phyloP scores from a whole-genome alignment of 176 grass and related monocot species.

The Secale cereale region DNA sequence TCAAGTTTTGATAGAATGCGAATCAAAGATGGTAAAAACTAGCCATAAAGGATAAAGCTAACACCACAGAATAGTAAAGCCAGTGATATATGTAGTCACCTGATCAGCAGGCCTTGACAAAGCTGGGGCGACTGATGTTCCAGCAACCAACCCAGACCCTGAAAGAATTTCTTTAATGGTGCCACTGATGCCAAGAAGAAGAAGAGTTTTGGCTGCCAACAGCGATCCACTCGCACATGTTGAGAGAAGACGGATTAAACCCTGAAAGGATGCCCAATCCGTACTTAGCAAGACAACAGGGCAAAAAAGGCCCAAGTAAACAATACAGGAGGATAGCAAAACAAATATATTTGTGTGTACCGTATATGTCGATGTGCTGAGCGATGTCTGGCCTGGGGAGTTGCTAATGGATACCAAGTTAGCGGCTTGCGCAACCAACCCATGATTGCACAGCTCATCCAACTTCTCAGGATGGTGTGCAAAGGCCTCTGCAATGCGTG shows the following conservation, averaged over 20 bases:
- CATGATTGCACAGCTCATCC: constrained; percentile 84
- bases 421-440: constrained; percentile 72
- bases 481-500: constrained; percentile 86
- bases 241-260: constrained; percentile 82
- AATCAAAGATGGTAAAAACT: not conserved
- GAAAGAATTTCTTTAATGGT: constrained; percentile 92
- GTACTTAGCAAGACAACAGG: not conserved
- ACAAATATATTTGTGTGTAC: constrained; percentile 29
- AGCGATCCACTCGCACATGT: constrained; percentile 85
- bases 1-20: not conserved
- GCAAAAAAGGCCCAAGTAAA: not conserved
- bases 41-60: not conserved
- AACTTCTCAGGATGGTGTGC: constrained; percentile 62
- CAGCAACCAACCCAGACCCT: constrained; percentile 63
- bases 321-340: not conserved
- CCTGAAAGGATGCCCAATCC: constrained; percentile 39
- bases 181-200: constrained; percentile 82
- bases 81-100: constrained; percentile 26
- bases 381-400: constrained; percentile 62
- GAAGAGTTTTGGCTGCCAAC: constrained; percentile 72
- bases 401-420: constrained; percentile 69
- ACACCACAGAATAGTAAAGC: not conserved
- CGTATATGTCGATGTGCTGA: constrained; percentile 87
- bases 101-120: constrained; percentile 81
- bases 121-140: constrained; percentile 62